Evolutionary conservation across 257 asterid species (phyloP).

Genomic region (Haberlea rhodopensis): DNA sequence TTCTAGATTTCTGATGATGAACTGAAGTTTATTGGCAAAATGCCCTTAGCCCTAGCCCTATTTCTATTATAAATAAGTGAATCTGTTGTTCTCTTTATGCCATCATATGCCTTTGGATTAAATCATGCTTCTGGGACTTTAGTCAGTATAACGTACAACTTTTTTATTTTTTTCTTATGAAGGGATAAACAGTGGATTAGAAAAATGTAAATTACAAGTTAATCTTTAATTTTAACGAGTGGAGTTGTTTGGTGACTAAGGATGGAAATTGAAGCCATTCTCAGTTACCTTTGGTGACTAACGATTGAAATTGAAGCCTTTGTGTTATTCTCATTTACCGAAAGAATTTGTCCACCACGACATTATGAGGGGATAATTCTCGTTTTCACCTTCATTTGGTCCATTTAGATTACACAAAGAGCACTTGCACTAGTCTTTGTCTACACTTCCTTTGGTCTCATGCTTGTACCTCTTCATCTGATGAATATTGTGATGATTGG

Average conservation of each 20-base stretch:
- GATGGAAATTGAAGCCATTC: too few relatives aligned
- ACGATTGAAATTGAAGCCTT: too few relatives aligned
- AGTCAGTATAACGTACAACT: background rate
- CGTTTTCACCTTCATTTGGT: background rate
- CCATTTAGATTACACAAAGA: background rate
- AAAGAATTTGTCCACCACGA: background rate
- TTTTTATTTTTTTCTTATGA: background rate
- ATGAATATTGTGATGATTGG: slow-evolving; percentile 1
- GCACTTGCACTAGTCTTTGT: background rate
- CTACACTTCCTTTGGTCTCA: background rate
- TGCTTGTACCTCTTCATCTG: slow-evolving; percentile 8
- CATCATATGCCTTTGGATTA: background rate
- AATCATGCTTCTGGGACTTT: background rate
- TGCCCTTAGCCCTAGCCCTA: background rate
- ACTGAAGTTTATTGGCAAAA: background rate
- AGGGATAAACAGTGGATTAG: background rate
- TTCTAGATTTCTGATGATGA: too few relatives aligned
- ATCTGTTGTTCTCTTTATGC: background rate
- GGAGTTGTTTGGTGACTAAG: too few relatives aligned
- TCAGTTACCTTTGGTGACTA: too few relatives aligned
- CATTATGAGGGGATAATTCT: background rate
- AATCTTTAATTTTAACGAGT: background rate
- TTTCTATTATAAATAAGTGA: background rate
- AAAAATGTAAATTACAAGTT: background rate
- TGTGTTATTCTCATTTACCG: background rate